Evolutionary conservation across 345 rosid genomes (phyloP), one percentile per base, ranked within the genome.

Genomic region (Eucalyptus guilfoylei): DNA sequence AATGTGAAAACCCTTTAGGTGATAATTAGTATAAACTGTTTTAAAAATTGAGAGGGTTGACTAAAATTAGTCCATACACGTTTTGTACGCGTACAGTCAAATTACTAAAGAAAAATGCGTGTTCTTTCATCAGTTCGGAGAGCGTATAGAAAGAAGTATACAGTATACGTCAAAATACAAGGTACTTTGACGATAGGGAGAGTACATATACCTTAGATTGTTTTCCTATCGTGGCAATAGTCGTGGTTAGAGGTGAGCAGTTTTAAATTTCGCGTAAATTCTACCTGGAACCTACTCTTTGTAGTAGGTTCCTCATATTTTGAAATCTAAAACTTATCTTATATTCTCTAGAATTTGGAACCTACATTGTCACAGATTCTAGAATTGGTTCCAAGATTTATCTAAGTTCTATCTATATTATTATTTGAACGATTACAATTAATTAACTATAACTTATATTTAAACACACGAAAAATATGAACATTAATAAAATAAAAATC

Each of bases 321-420:
- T 19, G 58, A 1, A 52, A 52, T 8, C 10, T 52, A 52, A 4
- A 52, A 52, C 58, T 17, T 50, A 50, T 2, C 24, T 52, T 52
- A 0, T 52, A 52, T 52, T 19, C 2, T 4, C 10, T 19, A 21
- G 0, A 52, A 52, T 1, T 19, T 19, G 9, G 24, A 52, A 52
- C 11, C 1, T 1, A 19, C 4, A 1, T 3, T 19, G 0, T 52
- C 10, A 52, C 2, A 19, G 2, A 21, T 52, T 52, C 5, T 21
- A 52, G 0, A 52, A 52, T 52, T 52, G 4, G 2, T 19, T 52
- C 10, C 10, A 52, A 52, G 10, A 52, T 52, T 3, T 52, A 52
- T 4, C 0, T 1, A 19, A 52, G 24, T 52, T 52, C 24, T 1
- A 52, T 8, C 0, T 52, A 52, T 52, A 52, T 52, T 19, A 19